Percentiles rank a stretch among this genome's conserved stretches.
These are phyloP conservation scores for Melastoma malabathricum DNA, from an alignment of 345 rosid species.

Conservation along the genomic window DNA sequence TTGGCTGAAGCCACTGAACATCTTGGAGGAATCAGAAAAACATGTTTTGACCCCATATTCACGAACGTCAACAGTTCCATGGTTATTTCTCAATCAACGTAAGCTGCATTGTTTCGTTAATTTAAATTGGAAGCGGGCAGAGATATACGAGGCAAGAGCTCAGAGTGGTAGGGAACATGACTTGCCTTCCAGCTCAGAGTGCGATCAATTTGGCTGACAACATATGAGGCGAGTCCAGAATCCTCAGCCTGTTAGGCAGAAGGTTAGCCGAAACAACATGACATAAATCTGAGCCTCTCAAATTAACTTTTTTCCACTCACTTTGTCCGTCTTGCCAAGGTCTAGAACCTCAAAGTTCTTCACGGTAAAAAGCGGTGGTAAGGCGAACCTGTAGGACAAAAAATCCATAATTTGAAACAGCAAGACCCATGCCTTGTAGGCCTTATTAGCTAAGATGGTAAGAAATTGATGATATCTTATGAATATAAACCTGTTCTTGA, in stretches of 20 bases:
- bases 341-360: slow-evolving; percentile 91
- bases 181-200: slow-evolving; percentile 87
- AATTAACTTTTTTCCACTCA: slow-evolving; percentile 1
- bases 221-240: slow-evolving; percentile 91
- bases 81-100: no score
- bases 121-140: no score
- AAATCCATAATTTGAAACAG: not conserved
- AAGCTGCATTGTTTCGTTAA: no score
- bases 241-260: slow-evolving; percentile 41
- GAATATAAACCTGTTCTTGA: slow-evolving; percentile 51
- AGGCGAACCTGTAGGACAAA: slow-evolving; percentile 34
- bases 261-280: not conserved
- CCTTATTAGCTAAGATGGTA: not conserved
- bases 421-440: no score
- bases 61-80: no score
- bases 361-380: slow-evolving; percentile 62
- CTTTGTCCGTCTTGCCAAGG: slow-evolving; percentile 67
- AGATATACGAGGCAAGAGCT: no score
- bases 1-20: slow-evolving; percentile 76
- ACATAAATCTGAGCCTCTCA: not conserved
- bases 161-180: no score
- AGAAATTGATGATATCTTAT: not conserved
- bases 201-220: slow-evolving; percentile 66
- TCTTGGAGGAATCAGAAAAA: slow-evolving; percentile 27
- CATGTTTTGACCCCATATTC: not conserved